Evolutionary conservation across 139 green algal species (phyloP), one percentile per base, ranked within the genome.

Genomic region (Protoeuglena noctilucae): DNA sequence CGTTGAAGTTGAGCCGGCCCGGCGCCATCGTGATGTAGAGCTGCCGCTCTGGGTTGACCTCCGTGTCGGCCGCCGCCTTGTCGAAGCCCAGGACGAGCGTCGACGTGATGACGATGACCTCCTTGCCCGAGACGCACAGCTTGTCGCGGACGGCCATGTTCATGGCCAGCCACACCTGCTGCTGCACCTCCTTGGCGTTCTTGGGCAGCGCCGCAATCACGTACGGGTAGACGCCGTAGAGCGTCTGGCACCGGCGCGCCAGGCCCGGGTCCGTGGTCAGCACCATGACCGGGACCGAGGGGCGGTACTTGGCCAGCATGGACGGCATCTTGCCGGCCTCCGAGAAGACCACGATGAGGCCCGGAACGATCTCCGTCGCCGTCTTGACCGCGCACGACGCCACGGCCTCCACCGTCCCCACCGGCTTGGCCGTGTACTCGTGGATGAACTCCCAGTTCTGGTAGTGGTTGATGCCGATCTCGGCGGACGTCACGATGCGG

Each of bases 231-330:
- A 76, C 17, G 18, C 61, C 69, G 41, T 69, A 81, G 22, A 70
- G 56, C 27, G 49, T 47, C 22, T 58, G 60, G 57, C 63, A 72
- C 23, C 53, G 50, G 24, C 64, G 51, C 0, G 72, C 63, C 28
- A 80, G 55, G 21, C 7, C 19, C 14, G 28, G 4, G 27, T 70
- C 72, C 43, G 54, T 51, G 22, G 71, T 75, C 31, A 84, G 72
- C 24, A 78, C 61, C 24, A 84, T 62, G 29, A 81, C 67, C 1
- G 76, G 76, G 14, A 71, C 62, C 29, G 51, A 64, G 26, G 77
- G 74, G 26, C 69, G 61, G 69, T 85, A 85, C 72, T 85, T 85
- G 56, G 77, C 61, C 23, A 80, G 43, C 51, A 80, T 48, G 40
- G 67, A 56, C 1, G 68, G 59, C 12, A 62, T 65, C 45, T 69